phyloP scores from a whole-genome alignment of 768 basidiomycete genomes.

The Tylopilus balloui region DNA sequence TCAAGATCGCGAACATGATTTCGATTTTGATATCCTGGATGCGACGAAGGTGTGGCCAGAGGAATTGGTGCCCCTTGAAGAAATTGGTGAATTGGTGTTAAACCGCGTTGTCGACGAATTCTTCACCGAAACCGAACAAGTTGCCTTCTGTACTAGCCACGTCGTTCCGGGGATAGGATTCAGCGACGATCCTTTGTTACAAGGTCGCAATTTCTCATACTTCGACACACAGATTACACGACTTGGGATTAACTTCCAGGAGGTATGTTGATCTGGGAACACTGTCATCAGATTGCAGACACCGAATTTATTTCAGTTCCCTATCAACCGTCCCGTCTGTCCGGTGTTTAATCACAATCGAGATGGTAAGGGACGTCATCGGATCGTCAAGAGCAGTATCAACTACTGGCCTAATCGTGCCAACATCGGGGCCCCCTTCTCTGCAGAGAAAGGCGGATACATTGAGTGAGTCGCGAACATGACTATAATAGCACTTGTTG shows the following conservation, averaged over 20 bases:
- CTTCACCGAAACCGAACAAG: constrained; percentile 86
- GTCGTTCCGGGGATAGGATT: constrained; percentile 64
- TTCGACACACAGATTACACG: constrained; percentile 81
- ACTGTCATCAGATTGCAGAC: neutral
- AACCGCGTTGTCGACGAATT: constrained; percentile 65
- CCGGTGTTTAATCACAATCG: constrained; percentile 69
- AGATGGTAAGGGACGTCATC: constrained; percentile 54
- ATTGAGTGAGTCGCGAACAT: constrained; percentile 38
- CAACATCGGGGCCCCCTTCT: constrained; percentile 43
- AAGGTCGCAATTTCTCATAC: constrained; percentile 84
- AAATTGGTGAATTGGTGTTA: constrained; percentile 71
- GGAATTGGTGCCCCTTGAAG: constrained; percentile 70
- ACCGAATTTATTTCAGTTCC: constrained; percentile 42
- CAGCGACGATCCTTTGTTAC: constrained; percentile 75
- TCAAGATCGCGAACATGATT: constrained; percentile 69
- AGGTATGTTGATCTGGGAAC: constrained; percentile 34
- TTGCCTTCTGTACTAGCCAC: constrained; percentile 75
- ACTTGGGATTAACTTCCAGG: constrained; percentile 76
- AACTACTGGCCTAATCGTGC: constrained; percentile 87
- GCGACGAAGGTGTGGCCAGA: constrained; percentile 86
- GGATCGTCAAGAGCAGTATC: constrained; percentile 51
- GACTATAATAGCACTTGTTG: neutral
- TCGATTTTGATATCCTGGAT: constrained; percentile 86
- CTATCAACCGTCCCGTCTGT: constrained; percentile 78
- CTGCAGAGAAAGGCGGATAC: constrained; percentile 52